These are phyloP conservation scores for Fulvia fulva DNA, from an alignment of 2,329 filamentous ascomycete genomes.

Conservation along the genomic window DNA sequence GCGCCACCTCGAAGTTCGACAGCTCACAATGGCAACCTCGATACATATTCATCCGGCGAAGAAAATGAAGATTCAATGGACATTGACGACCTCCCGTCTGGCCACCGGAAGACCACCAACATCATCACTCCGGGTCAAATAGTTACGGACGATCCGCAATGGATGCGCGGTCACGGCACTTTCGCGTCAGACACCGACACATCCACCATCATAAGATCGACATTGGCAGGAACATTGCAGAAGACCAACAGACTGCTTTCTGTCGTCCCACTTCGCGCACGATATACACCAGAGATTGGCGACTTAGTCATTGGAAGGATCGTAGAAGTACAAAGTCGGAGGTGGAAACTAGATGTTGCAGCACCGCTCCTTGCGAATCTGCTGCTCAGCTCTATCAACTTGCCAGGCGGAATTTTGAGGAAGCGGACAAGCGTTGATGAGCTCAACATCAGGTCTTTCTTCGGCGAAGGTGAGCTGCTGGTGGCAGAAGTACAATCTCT, in stretches of 20 bases:
- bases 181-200: conserved; percentile 58
- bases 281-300: conserved; percentile 93
- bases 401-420: conserved; percentile 87
- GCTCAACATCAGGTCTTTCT: conserved; percentile 95
- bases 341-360: conserved; percentile 94
- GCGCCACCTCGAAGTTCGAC: conserved; percentile 25
- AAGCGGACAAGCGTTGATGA: conserved; percentile 94
- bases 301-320: conserved; percentile 93
- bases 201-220: conserved; percentile 72
- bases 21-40: conserved; percentile 5
- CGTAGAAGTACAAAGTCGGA: conserved; percentile 84
- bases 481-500: conserved; percentile 93
- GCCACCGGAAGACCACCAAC: conserved; percentile 38
- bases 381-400: conserved; percentile 84
- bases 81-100: conserved; percentile 48
- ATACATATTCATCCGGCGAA: conserved; percentile 32
- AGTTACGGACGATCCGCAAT: conserved; percentile 89
- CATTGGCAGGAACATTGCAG: conserved; percentile 82
- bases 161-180: conserved; percentile 97
- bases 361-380: conserved; percentile 80
- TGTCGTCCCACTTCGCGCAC: conserved; percentile 81
- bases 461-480: conserved; percentile 88
- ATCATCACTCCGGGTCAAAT: conserved; percentile 86
- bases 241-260: conserved; percentile 97
- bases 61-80: conserved; percentile 36